Evolutionary conservation across 768 basidiomycete species (phyloP).

Genomic region (Harrya chromipes): DNA sequence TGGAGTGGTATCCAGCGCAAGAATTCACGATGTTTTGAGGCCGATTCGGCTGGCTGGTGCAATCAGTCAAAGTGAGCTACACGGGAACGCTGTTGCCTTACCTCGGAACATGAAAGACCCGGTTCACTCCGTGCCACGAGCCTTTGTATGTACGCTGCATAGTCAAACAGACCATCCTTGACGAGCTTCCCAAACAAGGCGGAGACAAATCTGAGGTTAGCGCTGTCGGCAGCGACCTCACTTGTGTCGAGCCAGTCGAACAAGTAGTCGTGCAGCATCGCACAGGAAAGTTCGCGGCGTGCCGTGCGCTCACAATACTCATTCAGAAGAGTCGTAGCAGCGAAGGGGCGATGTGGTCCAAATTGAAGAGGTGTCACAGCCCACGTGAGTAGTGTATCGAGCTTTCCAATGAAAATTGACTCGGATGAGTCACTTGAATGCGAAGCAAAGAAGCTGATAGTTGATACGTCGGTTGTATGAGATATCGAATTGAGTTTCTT

Average conservation of each 20-base stretch:
- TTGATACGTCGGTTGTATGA: slow-evolving; percentile 55
- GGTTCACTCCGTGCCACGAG: slow-evolving; percentile 76
- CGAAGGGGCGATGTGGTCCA: slow-evolving; percentile 77
- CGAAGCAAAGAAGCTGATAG: slow-evolving; percentile 56
- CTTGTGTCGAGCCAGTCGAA: slow-evolving; percentile 80
- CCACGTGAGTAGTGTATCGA: slow-evolving; percentile 78
- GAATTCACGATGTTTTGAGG: slow-evolving; percentile 67
- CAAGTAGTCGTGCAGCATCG: slow-evolving; percentile 68
- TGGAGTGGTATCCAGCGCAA: slow-evolving; percentile 72
- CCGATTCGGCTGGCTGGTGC: slow-evolving; percentile 7
- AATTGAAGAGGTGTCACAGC: slow-evolving; percentile 77
- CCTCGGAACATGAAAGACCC: slow-evolving; percentile 54
- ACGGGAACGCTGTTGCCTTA: slow-evolving; percentile 23
- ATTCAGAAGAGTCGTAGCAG: slow-evolving; percentile 64
- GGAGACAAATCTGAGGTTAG: slow-evolving; percentile 58
- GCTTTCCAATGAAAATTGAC: slow-evolving; percentile 57
- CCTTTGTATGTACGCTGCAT: slow-evolving; percentile 70
- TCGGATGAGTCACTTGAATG: slow-evolving; percentile 33
- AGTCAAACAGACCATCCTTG: slow-evolving; percentile 68
- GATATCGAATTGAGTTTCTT: slow-evolving; percentile 79
- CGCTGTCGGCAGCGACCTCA: slow-evolving; percentile 53
- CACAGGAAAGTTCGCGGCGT: slow-evolving; percentile 55
- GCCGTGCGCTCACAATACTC: slow-evolving; percentile 64
- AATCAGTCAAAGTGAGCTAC: background rate
- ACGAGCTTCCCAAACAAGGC: slow-evolving; percentile 71